phyloP scores from a whole-genome alignment of 257 asterid genomes.

The Salvia miltiorrhiza region DNA sequence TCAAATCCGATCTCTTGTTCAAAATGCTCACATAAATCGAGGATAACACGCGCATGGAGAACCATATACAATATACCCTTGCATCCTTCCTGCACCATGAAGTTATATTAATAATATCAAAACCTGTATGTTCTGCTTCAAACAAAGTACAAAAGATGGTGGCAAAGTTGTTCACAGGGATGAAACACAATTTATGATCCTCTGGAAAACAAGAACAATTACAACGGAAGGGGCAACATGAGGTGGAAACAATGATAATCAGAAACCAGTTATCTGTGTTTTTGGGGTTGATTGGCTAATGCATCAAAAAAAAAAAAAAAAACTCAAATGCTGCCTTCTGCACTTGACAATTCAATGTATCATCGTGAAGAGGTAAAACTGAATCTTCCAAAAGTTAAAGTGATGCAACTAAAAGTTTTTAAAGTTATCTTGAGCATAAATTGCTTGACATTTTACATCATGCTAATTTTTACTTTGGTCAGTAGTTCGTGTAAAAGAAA shows the following conservation, averaged over 20 bases:
- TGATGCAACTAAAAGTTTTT: too few relatives aligned
- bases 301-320: too few relatives aligned
- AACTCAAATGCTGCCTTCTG: not conserved
- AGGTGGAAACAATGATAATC: not conserved
- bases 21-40: slow-evolving; percentile 71
- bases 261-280: not conserved
- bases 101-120: slow-evolving; percentile 3
- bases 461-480: not conserved
- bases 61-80: slow-evolving; percentile 93
- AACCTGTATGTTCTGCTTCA: not conserved
- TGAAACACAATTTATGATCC: not conserved
- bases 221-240: not conserved
- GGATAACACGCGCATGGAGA: slow-evolving; percentile 92
- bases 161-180: not conserved
- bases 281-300: not conserved
- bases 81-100: slow-evolving; percentile 83
- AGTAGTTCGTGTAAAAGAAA: not conserved
- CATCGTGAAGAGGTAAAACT: too few relatives aligned
- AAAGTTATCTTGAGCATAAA: not conserved
- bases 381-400: too few relatives aligned
- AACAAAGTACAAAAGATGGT: not conserved
- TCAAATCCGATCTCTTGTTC: slow-evolving; percentile 85
- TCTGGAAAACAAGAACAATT: not conserved
- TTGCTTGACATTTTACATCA: not conserved
- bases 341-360: too few relatives aligned